Evolutionary conservation across 1,284 basidiomycete genomes (phyloP).

Genomic region (Vanrija humicola): DNA sequence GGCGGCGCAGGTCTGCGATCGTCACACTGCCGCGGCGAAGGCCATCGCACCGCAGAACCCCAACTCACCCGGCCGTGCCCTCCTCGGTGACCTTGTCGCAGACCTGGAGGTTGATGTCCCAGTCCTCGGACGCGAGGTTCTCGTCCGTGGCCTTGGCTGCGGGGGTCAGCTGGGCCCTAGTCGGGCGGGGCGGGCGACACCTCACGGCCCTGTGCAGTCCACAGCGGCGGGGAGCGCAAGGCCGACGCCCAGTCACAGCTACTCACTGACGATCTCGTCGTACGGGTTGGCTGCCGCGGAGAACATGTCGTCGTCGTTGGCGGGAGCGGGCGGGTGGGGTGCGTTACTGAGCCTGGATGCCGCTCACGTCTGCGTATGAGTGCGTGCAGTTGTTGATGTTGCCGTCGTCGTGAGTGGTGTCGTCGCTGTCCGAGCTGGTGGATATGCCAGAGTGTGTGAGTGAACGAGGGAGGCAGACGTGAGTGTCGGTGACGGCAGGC

Average conservation of each 20-base stretch:
- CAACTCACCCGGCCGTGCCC: conserved; percentile 69
- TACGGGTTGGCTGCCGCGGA: conserved; percentile 65
- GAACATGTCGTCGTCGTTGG: conserved; percentile 44
- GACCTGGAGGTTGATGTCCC: conserved; percentile 91
- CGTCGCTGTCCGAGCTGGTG: not conserved
- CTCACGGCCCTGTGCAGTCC: not conserved
- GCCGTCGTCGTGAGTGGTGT: not conserved
- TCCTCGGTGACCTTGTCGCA: conserved; percentile 95
- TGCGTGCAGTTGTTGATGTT: not conserved
- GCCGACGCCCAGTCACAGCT: not conserved
- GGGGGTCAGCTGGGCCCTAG: not conserved
- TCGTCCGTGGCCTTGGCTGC: conserved; percentile 90
- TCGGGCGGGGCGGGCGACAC: too few species aligned
- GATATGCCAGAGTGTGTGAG: not conserved
- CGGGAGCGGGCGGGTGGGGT: too few species aligned
- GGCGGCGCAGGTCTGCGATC: too few species aligned
- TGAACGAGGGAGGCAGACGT: not conserved
- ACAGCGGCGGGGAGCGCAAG: too few species aligned
- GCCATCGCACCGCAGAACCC: not conserved
- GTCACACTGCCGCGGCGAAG: too few species aligned
- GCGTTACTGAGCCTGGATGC: too few species aligned
- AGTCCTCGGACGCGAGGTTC: conserved; percentile 88
- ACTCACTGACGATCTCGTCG: conserved; percentile 88
- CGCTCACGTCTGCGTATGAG: too few species aligned
- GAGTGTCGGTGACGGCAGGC: too few species aligned